Evolutionary conservation across 2,329 filamentous ascomycete genomes (phyloP).

Genomic region (Aspergillus novoparasiticus): DNA sequence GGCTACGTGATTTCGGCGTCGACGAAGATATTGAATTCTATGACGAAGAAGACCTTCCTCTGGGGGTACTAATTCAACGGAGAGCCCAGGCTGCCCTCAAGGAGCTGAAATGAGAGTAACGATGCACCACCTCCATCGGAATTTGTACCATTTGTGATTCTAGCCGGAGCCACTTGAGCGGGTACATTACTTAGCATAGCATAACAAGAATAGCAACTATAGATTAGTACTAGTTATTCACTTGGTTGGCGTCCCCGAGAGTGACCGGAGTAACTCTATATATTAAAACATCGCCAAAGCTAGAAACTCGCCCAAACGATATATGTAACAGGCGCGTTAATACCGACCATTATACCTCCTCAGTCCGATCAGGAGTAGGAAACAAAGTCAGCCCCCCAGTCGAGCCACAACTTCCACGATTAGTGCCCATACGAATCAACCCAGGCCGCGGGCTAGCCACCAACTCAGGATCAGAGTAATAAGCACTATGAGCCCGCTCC

Average conservation of each 20-base stretch:
- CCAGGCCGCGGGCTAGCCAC: background rate
- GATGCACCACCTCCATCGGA: background rate
- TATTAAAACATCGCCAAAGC: background rate
- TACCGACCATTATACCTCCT: background rate
- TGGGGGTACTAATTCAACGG: conserved; percentile 55
- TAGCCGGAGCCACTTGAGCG: background rate
- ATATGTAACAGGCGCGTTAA: background rate
- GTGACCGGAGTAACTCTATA: background rate
- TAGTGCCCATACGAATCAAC: background rate
- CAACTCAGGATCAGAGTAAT: background rate
- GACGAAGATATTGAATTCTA: conserved; percentile 67
- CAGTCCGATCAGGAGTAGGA: background rate
- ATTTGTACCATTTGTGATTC: background rate
- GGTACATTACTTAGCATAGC: background rate
- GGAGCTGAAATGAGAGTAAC: background rate
- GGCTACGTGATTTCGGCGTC: conserved; percentile 65
- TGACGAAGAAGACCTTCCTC: conserved; percentile 63
- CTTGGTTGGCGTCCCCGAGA: background rate
- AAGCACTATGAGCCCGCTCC: background rate
- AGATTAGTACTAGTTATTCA: background rate
- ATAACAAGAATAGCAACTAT: background rate
- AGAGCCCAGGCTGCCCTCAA: conserved; percentile 25
- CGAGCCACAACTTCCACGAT: background rate
- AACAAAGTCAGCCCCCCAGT: background rate
- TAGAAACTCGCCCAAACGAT: background rate